These are phyloP conservation scores for Colletotrichum shisoi DNA, from an alignment of 2,329 filamentous ascomycete genomes.

Conservation along the genomic window DNA sequence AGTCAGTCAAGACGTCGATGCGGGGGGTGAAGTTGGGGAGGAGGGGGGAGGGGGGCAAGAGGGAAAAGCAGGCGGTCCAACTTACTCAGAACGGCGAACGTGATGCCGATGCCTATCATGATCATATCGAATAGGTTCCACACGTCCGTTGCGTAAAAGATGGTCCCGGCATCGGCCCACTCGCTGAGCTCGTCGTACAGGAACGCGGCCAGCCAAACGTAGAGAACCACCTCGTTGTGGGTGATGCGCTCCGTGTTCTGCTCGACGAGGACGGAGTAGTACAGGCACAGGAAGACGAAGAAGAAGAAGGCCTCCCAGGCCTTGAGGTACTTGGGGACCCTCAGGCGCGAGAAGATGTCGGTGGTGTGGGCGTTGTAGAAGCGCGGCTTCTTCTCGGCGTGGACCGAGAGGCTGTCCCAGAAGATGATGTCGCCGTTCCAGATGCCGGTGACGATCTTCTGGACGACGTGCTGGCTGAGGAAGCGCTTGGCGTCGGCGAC, in stretches of 20 bases:
- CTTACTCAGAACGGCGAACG: slow-evolving; percentile 77
- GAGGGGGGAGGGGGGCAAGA: too few species aligned
- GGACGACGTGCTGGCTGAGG: slow-evolving; percentile 79
- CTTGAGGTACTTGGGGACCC: slow-evolving; percentile 86
- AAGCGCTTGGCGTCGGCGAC: slow-evolving; percentile 86
- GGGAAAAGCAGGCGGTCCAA: slow-evolving; percentile 33
- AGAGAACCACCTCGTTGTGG: slow-evolving; percentile 73
- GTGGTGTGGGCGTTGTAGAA: slow-evolving; percentile 73
- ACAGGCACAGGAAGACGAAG: slow-evolving; percentile 75
- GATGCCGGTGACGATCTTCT: slow-evolving; percentile 83
- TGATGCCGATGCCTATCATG: slow-evolving; percentile 75
- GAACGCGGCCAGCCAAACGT: slow-evolving; percentile 87
- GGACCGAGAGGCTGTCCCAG: slow-evolving; percentile 79
- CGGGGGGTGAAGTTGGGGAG: neutral
- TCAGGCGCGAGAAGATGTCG: slow-evolving; percentile 76
- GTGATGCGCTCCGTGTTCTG: slow-evolving; percentile 73
- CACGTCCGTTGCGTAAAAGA: slow-evolving; percentile 85
- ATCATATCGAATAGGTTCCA: slow-evolving; percentile 79
- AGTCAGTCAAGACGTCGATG: neutral
- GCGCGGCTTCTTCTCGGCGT: slow-evolving; percentile 77
- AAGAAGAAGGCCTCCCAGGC: slow-evolving; percentile 86
- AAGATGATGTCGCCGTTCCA: slow-evolving; percentile 89
- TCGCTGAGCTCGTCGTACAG: slow-evolving; percentile 87
- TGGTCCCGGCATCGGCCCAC: slow-evolving; percentile 82
- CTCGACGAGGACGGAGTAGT: slow-evolving; percentile 85